A percentile compares a stretch with the other conserved stretches of the same genome.
Conservation (phyloP, 257 asterid genomes). For the Solanum etuberosum region DNA sequence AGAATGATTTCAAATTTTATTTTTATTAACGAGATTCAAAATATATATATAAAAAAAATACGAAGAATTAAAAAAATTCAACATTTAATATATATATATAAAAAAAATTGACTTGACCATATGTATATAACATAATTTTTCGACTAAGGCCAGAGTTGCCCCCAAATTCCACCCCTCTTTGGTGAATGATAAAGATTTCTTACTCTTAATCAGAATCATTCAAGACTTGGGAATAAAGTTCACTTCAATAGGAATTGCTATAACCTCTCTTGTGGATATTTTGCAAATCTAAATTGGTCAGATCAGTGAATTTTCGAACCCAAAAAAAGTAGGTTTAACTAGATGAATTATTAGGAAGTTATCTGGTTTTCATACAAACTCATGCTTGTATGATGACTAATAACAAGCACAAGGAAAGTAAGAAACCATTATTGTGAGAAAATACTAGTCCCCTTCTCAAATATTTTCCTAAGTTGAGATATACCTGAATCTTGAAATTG, state of each 20-base stretch:
- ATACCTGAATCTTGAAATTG: conserved; percentile 20
- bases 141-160: neutral
- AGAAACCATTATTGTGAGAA: neutral
- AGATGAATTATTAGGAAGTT: neutral
- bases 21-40: neutral
- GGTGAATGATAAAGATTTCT: neutral
- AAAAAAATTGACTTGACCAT: neutral
- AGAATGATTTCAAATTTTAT: neutral
- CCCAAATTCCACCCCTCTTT: neutral
- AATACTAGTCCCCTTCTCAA: neutral
- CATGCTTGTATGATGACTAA: conserved; percentile 8
- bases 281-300: neutral
- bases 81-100: neutral
- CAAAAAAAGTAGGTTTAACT: neutral
- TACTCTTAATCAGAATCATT: neutral
- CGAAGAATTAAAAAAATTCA: neutral
- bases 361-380: neutral
- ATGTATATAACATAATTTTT: neutral
- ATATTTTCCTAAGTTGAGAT: conserved; percentile 15
- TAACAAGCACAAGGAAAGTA: conserved; percentile 16
- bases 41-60: neutral
- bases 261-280: neutral
- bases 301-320: neutral
- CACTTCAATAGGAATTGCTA: neutral
- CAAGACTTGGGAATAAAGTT: neutral